Evolutionary conservation across 2,329 filamentous ascomycete genomes (phyloP).

Genomic region (Cyphellophora attinorum): DNA sequence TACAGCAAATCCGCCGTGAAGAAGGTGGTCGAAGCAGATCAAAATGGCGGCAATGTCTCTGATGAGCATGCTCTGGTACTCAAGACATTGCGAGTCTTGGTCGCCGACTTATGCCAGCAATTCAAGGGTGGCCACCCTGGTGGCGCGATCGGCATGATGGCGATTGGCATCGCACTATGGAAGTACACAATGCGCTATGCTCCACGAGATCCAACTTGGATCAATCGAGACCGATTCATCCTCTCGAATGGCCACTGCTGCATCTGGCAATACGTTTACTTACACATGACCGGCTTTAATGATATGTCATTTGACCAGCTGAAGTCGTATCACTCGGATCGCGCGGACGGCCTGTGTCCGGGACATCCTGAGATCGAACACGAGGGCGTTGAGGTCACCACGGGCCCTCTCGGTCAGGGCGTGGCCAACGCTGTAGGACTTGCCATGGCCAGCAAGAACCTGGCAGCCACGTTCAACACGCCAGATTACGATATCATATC

Average conservation of each 20-base stretch:
- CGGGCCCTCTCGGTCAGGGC: slow-evolving; percentile 93
- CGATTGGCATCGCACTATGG: slow-evolving; percentile 90
- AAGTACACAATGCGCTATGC: slow-evolving; percentile 99
- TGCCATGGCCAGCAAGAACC: slow-evolving; percentile 91
- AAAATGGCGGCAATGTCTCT: too few species aligned
- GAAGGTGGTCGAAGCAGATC: too few species aligned
- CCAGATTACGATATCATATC: slow-evolving; percentile 80
- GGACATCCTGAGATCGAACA: slow-evolving; percentile 96
- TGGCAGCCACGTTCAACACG: slow-evolving; percentile 90
- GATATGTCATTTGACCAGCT: slow-evolving; percentile 48
- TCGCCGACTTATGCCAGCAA: slow-evolving; percentile 61
- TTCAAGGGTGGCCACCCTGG: slow-evolving; percentile 97
- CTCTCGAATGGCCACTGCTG: slow-evolving; percentile 98
- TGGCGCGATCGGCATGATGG: slow-evolving; percentile 94
- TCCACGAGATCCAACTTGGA: slow-evolving; percentile 95
- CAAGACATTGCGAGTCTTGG: slow-evolving; percentile 36
- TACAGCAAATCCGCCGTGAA: too few species aligned
- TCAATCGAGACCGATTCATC: slow-evolving; percentile 96
- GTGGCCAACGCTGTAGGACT: slow-evolving; percentile 96
- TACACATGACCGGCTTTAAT: slow-evolving; percentile 90
- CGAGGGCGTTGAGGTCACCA: slow-evolving; percentile 94
- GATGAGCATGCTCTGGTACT: neutral
- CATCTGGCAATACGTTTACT: slow-evolving; percentile 98
- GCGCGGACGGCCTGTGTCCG: slow-evolving; percentile 43
- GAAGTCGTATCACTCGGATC: slow-evolving; percentile 43